Conservation (phyloP, 805 yeast species). For the Candida lessepsii region DNA sequence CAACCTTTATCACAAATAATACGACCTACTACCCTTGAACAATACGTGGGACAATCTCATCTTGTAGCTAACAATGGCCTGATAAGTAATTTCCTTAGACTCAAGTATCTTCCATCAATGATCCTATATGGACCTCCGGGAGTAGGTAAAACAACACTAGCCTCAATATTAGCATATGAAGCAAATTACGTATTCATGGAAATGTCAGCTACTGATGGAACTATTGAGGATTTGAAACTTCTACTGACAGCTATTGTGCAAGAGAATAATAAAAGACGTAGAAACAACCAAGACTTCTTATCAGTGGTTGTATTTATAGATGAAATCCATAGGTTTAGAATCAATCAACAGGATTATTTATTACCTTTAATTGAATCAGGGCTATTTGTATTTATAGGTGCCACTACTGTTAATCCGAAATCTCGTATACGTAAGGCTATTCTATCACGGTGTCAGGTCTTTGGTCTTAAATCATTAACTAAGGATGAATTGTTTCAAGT, state of each 20-base stretch:
- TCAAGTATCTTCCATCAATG: slow-evolving; percentile 77
- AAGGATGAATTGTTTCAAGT: slow-evolving; percentile 51
- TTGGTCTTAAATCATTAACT: slow-evolving; percentile 58
- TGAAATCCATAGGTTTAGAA: slow-evolving; percentile 87
- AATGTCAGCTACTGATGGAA: slow-evolving; percentile 78
- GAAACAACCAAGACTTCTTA: slow-evolving; percentile 26
- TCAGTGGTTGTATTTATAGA: slow-evolving; percentile 71
- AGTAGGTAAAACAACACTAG: slow-evolving; percentile 88
- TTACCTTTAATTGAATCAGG: slow-evolving; percentile 85
- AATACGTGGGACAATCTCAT: slow-evolving; percentile 84
- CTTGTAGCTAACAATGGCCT: slow-evolving; percentile 66
- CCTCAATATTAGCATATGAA: slow-evolving; percentile 58
- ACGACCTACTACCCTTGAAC: slow-evolving; percentile 70
- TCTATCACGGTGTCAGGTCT: slow-evolving; percentile 78
- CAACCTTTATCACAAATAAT: slow-evolving; percentile 27
- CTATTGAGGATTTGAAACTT: slow-evolving; percentile 62
- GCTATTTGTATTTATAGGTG: slow-evolving; percentile 79
- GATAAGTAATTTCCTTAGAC: slow-evolving; percentile 59
- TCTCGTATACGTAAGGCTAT: slow-evolving; percentile 80
- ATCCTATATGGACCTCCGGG: slow-evolving; percentile 97
- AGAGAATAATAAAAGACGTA: slow-evolving; percentile 48
- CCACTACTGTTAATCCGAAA: slow-evolving; percentile 94
- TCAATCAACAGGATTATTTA: slow-evolving; percentile 84
- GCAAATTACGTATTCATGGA: slow-evolving; percentile 65
- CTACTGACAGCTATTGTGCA: slow-evolving; percentile 49